Evolutionary conservation across 352 stramenopile species (phyloP).

Genomic region (Phytopythium vexans): DNA sequence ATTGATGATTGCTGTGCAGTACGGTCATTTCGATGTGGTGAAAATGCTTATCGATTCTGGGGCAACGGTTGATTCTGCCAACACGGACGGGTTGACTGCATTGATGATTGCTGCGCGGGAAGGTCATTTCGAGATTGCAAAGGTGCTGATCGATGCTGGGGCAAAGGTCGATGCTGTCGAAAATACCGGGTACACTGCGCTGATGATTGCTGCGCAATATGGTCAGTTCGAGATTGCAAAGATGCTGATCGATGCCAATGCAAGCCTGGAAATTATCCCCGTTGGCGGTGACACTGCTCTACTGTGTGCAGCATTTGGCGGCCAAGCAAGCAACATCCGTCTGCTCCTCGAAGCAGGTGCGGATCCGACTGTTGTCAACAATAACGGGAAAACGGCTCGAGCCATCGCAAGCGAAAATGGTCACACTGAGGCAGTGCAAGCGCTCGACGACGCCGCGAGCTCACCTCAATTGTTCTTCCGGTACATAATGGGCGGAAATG

Average conservation of each 20-base stretch:
- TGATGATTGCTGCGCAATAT: background rate
- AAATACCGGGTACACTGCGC: conserved; percentile 4
- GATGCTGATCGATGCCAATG: conserved; percentile 2
- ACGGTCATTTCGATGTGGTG: no score
- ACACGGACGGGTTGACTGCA: conserved; percentile 3
- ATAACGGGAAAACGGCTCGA: conserved; percentile 1
- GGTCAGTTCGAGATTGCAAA: background rate
- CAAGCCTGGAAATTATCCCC: conserved; percentile 1
- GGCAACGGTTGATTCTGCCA: conserved; percentile 4
- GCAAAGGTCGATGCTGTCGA: conserved; percentile 7
- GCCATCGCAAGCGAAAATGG: background rate
- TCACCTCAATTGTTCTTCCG: conserved; percentile 4
- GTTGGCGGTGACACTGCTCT: background rate
- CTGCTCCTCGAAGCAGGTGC: conserved; percentile 4
- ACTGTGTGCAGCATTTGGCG: background rate
- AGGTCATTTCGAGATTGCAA: background rate
- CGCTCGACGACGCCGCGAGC: conserved; percentile 7
- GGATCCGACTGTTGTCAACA: background rate
- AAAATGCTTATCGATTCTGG: conserved; percentile 10
- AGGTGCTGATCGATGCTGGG: conserved; percentile 10
- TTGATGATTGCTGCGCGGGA: background rate
- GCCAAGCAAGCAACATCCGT: conserved; percentile 1
- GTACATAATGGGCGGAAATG: background rate
- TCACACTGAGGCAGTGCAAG: conserved; percentile 3
- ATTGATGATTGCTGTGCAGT: no score